A percentile compares a stretch with the other conserved stretches of the same genome.
Conservation (phyloP, 495 filamentous ascomycete genomes). For the Endocarpon pusillum region DNA sequence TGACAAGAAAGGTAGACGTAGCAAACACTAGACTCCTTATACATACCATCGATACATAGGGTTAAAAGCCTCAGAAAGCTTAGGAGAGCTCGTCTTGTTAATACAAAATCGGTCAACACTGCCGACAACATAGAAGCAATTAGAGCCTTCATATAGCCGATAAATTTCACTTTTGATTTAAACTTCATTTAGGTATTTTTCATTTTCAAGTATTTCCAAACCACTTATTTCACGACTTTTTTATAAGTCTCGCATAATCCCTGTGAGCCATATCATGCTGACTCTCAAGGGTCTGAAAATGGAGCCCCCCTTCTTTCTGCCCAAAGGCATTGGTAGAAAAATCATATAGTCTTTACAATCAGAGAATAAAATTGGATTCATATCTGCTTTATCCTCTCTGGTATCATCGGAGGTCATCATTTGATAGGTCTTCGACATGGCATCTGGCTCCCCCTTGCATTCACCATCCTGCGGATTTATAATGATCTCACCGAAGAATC, state of each 20-base stretch:
- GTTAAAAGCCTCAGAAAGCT: conserved; percentile 25
- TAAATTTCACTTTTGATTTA: background rate
- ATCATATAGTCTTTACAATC: too few relatives aligned
- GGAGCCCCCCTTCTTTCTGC: background rate
- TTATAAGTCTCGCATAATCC: background rate
- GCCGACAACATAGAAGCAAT: background rate
- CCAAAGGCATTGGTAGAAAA: too few relatives aligned
- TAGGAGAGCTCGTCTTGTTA: conserved; percentile 23
- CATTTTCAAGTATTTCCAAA: background rate
- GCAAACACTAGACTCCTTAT: background rate
- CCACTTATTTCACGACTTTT: background rate
- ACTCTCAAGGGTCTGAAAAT: background rate
- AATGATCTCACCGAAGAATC: too few relatives aligned
- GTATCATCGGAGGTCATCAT: too few relatives aligned
- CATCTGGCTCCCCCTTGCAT: too few relatives aligned
- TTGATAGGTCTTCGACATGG: too few relatives aligned
- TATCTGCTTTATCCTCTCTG: too few relatives aligned
- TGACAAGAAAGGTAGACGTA: background rate
- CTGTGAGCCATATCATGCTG: background rate
- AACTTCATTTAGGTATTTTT: background rate
- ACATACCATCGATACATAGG: conserved; percentile 28
- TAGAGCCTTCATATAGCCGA: background rate
- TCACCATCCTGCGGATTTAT: too few relatives aligned
- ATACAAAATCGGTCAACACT: conserved; percentile 21
- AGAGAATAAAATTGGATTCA: too few relatives aligned